phyloP scores from a whole-genome alignment of 2,329 filamentous ascomycete species.

The Penicillium hordei region DNA sequence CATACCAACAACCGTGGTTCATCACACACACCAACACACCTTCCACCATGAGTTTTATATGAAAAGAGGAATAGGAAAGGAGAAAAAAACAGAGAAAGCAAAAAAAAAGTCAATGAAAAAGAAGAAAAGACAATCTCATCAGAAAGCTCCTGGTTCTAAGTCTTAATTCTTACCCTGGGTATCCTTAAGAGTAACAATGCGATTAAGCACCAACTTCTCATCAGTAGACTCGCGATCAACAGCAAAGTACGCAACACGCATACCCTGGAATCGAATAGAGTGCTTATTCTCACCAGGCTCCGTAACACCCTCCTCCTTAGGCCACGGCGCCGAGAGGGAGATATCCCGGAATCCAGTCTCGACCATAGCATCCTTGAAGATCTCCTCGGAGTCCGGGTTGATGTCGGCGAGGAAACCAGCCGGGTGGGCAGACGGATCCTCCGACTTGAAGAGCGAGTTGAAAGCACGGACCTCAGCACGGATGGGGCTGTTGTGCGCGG shows the following conservation, averaged over 20 bases:
- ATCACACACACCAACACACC: constrained; percentile 4
- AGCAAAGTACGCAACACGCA: constrained; percentile 67
- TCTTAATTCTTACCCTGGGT: constrained; percentile 30
- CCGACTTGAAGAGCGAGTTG: constrained; percentile 80
- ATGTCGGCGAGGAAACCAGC: constrained; percentile 82
- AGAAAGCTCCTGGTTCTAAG: neutral
- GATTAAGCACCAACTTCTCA: constrained; percentile 82
- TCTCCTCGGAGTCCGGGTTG: constrained; percentile 77
- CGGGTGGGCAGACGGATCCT: constrained; percentile 73
- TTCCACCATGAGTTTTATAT: neutral
- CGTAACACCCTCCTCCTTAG: constrained; percentile 66
- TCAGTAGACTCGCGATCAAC: constrained; percentile 75
- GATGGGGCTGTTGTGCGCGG: constrained; percentile 59
- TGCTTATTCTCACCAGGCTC: constrained; percentile 52
- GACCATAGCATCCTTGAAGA: constrained; percentile 76
- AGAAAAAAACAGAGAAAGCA: neutral
- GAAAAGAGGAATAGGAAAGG: neutral
- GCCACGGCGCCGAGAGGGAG: constrained; percentile 72
- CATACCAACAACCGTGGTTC: constrained; percentile 11
- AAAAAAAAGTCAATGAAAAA: neutral
- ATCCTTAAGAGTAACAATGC: constrained; percentile 89
- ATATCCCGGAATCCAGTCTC: constrained; percentile 83
- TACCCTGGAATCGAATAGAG: constrained; percentile 84
- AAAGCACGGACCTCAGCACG: constrained; percentile 74
- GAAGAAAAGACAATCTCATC: neutral